Percentiles rank a stretch among this genome's conserved stretches.
Evolutionary conservation across 805 yeast genomes (phyloP).

Genomic region (Lipomyces starkeyi): DNA sequence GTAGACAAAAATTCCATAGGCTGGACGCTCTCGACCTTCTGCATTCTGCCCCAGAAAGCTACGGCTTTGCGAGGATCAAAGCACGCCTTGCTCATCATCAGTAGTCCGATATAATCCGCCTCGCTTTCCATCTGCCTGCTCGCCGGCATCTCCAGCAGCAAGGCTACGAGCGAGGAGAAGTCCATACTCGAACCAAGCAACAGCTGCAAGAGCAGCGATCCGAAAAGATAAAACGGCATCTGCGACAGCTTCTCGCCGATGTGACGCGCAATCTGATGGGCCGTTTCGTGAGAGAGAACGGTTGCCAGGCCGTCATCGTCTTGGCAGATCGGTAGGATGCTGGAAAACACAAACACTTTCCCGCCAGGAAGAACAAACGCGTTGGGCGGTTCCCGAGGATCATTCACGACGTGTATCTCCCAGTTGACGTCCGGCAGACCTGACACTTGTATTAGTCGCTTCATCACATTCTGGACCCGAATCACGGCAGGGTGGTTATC

Average conservation of each 20-base stretch:
- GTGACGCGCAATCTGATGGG: conserved; percentile 94
- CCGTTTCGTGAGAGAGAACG: conserved; percentile 88
- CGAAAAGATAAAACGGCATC: conserved; percentile 69
- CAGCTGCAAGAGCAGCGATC: conserved; percentile 61
- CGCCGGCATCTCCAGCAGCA: conserved; percentile 76
- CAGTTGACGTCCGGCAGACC: conserved; percentile 55
- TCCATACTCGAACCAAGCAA: conserved; percentile 65
- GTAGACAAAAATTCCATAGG: conserved; percentile 76
- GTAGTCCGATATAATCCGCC: conserved; percentile 92
- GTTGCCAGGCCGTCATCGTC: conserved; percentile 96
- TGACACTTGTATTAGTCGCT: conserved; percentile 57
- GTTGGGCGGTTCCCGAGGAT: conserved; percentile 80
- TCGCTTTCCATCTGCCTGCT: conserved; percentile 94
- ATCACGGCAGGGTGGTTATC: conserved; percentile 62
- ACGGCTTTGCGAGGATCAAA: conserved; percentile 78
- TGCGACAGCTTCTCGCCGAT: conserved; percentile 80
- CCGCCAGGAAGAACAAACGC: conserved; percentile 98
- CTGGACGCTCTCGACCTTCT: conserved; percentile 43
- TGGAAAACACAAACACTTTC: conserved; percentile 85
- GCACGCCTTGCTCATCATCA: conserved; percentile 91
- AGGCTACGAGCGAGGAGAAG: conserved; percentile 53
- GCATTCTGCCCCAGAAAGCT: conserved; percentile 85
- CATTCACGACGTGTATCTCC: conserved; percentile 80
- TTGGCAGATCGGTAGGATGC: conserved; percentile 75
- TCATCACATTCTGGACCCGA: conserved; percentile 67